These are phyloP conservation scores for Viridothelium virens DNA, from an alignment of 495 filamentous ascomycete species.

Conservation along the genomic window DNA sequence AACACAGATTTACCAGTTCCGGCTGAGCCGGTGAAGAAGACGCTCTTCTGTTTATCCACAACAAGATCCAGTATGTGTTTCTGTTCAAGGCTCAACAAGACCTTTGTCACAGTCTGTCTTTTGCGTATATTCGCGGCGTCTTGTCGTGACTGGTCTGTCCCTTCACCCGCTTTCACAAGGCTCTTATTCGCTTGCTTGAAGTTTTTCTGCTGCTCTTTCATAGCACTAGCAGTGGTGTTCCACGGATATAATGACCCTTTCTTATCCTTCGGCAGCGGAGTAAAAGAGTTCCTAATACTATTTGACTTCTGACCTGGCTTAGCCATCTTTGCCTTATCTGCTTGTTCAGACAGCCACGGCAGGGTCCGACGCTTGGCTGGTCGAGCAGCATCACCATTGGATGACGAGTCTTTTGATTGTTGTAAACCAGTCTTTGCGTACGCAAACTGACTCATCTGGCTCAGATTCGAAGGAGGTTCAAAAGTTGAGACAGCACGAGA, in stretches of 20 bases:
- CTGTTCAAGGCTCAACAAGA: constrained; percentile 81
- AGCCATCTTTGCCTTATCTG: constrained; percentile 22
- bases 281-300: constrained; percentile 20
- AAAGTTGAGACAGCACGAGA: neutral
- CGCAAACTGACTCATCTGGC: neutral
- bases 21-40: constrained; percentile 96
- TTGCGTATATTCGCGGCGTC: constrained; percentile 33
- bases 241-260: constrained; percentile 46
- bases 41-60: constrained; percentile 65
- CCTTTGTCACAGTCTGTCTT: constrained; percentile 43
- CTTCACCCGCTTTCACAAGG: constrained; percentile 40
- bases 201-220: constrained; percentile 75
- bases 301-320: constrained; percentile 20
- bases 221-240: constrained; percentile 72
- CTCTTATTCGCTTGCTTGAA: constrained; percentile 58
- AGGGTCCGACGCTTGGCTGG: constrained; percentile 47
- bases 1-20: constrained; percentile 97
- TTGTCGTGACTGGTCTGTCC: constrained; percentile 26
- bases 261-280: constrained; percentile 35
- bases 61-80: constrained; percentile 73
- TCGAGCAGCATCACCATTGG: constrained; percentile 14
- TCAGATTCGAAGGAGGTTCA: constrained; percentile 20
- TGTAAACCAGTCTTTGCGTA: neutral
- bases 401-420: neutral
- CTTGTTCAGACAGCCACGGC: constrained; percentile 44